Percentiles rank a stretch among this genome's conserved stretches.
Evolutionary conservation across 2,329 filamentous ascomycete genomes (phyloP).

Genomic region (Arthrobotrys megalospora): DNA sequence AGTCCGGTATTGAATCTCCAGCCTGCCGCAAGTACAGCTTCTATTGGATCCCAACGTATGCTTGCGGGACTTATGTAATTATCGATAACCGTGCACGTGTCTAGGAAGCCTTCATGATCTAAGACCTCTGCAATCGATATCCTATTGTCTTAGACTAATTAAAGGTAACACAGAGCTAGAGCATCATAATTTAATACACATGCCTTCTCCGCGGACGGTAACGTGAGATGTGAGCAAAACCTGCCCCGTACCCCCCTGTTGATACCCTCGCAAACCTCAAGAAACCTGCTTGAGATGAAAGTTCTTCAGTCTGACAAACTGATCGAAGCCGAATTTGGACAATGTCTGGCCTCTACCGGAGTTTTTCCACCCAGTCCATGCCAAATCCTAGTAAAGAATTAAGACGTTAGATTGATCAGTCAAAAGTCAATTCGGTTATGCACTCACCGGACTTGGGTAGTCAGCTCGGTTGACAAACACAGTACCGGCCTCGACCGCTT

Average conservation of each 20-base stretch:
- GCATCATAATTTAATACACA: constrained; percentile 15
- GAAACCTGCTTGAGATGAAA: constrained; percentile 86
- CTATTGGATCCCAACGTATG: too few relatives aligned
- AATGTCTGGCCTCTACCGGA: constrained; percentile 92
- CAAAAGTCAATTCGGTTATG: constrained; percentile 45
- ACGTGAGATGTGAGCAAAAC: background rate
- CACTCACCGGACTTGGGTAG: constrained; percentile 87
- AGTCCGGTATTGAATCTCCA: too few relatives aligned
- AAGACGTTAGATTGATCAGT: constrained; percentile 62
- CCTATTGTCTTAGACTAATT: constrained; percentile 22
- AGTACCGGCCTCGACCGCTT: constrained; percentile 89
- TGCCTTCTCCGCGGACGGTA: constrained; percentile 18
- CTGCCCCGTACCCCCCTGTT: background rate
- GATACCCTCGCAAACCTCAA: constrained; percentile 63
- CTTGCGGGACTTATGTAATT: background rate
- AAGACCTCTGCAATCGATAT: background rate
- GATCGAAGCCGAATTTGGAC: constrained; percentile 91
- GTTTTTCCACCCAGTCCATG: constrained; percentile 99
- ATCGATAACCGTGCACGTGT: constrained; percentile 1
- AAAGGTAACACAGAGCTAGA: constrained; percentile 25
- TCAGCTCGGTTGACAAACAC: constrained; percentile 97
- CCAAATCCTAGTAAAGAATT: constrained; percentile 77
- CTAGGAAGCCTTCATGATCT: constrained; percentile 1
- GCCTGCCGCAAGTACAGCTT: too few relatives aligned
- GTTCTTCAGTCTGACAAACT: constrained; percentile 96